Evolutionary conservation across 192 early-diverging fungal species (phyloP), one percentile per base, ranked within the genome.

Genomic region (Gamsiella multidivaricata): DNA sequence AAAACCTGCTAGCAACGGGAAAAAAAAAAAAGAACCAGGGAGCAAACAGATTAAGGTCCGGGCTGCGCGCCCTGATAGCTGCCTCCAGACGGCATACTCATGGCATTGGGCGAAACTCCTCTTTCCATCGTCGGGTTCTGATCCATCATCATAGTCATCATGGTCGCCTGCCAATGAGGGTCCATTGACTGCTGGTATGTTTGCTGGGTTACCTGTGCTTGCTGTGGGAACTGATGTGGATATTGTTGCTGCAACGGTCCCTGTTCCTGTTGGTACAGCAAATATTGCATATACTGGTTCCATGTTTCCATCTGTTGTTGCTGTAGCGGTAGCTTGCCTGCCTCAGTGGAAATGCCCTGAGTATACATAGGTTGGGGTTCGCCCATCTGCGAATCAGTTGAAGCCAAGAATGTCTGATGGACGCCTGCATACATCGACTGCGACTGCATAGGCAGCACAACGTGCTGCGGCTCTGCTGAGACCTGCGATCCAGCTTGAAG

Each of bases 131-230:
- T 56, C 3, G 71, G 39, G 63, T 46, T 46, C 6, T 54, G 53
- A 29, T 66, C 51, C 63, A 74, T 66, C 71, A 74, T 74, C 71
- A 74, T 74, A 2, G 71, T 25, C 71, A 74, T 74, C 71, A 74
- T 74, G 3, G 71, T 66, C 37, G 71, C 71, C 41, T 74, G 71
- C 71, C 62, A 74, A 17, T 74, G 71, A 18, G 71, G 71, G 28
- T 74, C 71, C 37, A 52, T 9, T 11, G 36, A 14, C 23, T 26
- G 33, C 25, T 52, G 32, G 20, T 64, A 34, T 26, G 25, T 22
- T 17, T 32, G 57, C 5, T 10, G 47, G 23, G 33, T 2, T 33
- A 29, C 31, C 34, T 45, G 32, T 28, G 3, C 23, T 26, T 54
- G 56, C 11, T 31, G 45, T 10, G n/a, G 17, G 17, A 33, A 49